Evolutionary conservation across 192 early-diverging fungal species (phyloP).

Genomic region (Backusella tuberculispora): DNA sequence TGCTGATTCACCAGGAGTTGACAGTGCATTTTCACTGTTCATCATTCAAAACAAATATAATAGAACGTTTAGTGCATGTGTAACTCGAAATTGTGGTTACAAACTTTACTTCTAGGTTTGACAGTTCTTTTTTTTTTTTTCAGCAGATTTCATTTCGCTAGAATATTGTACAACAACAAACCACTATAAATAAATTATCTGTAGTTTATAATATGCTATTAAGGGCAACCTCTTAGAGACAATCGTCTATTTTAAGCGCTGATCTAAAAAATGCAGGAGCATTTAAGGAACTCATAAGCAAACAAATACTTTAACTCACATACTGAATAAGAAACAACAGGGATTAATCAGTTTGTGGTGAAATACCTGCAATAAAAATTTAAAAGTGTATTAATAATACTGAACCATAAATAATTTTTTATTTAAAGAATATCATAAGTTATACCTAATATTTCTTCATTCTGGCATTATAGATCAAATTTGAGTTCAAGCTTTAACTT

Average conservation of each 20-base stretch:
- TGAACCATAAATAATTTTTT: not conserved
- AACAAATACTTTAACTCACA: no score
- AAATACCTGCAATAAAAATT: no score
- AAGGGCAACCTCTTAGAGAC: no score
- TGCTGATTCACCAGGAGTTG: no score
- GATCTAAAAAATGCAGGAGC: not conserved
- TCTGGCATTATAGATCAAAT: not conserved
- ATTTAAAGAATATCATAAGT: not conserved
- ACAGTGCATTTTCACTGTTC: no score
- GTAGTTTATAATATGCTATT: no score
- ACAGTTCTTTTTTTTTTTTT: not conserved
- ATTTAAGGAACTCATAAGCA: no score
- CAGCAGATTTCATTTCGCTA: not conserved
- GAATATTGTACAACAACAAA: not conserved
- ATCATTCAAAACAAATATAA: not conserved
- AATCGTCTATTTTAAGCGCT: not conserved
- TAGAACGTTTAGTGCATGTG: not conserved
- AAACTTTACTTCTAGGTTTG: not conserved
- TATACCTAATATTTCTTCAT: not conserved
- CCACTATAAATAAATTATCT: not conserved
- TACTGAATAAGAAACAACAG: no score
- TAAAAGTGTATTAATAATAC: no score
- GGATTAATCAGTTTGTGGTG: no score
- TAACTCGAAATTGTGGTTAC: not conserved
- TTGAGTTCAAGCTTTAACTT: not conserved